Evolutionary conservation across 2,329 filamentous ascomycete species (phyloP), one percentile per base, ranked within the genome.

Genomic region (Stachybotrys echinatus): DNA sequence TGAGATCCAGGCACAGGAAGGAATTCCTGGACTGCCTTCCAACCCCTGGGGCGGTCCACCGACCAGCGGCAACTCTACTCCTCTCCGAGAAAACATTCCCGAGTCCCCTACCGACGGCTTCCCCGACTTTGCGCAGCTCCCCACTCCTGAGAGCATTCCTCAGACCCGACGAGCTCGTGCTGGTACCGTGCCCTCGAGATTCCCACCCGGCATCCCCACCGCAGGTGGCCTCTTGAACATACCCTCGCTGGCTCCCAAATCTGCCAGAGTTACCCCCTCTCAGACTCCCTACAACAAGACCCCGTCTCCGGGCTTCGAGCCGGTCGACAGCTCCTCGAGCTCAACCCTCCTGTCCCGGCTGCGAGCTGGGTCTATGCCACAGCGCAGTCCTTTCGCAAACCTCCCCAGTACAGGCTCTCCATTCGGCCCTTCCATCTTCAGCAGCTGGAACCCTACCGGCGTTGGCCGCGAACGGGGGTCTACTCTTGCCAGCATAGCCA

Each of bases 1-100:
- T 68, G 94, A 99, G 71, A 96, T 97, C 54, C 92, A 97, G 74
- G 92, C 92, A 49, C 92, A 96, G 73, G 92, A 97, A 79, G 92
- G 92, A 47, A 79, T 96, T 46, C 74, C 76, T 65, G 85, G 77
- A 64, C 79, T 81, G 62, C 79, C 77, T 68, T 70, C 86, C 48
- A 83, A 85, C 64, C 86, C 87, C 42, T 97, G 94, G 94, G 91
- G 91, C 77, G 92, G 94, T 12, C 92, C 94, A 57, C 92, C 94
- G 45, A 96, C 92, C 50, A 96, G 92, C 67, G 94, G 92, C 57
- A 92, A 96, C 69, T 96, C 92, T 19, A 96, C 92, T 40, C 94
- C 94, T 59, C 81, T 99, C 47, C 89, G 94, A 63, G 94, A 97
- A 74, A 96, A 92, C 57, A 97, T 99, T 54, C 92, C 92, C 55